Percentiles rank a stretch among this genome's conserved stretches.
These are phyloP conservation scores for Botrytis hyacinthi DNA, from an alignment of 2,329 filamentous ascomycete genomes.

Conservation along the genomic window DNA sequence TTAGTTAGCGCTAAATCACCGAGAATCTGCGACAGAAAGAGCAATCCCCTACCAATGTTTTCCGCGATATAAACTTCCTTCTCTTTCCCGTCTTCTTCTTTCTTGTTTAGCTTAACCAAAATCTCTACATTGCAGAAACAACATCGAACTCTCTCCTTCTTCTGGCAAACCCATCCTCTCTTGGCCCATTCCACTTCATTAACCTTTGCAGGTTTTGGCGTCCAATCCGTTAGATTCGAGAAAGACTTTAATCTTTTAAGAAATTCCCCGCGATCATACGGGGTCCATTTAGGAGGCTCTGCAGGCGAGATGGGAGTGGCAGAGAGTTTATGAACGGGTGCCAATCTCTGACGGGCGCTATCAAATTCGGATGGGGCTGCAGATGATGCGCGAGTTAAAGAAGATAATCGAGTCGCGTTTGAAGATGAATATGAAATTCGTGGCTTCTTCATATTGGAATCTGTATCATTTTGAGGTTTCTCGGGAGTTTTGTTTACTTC, in stretches of 20 bases:
- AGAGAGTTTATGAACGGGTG: slow-evolving; percentile 24
- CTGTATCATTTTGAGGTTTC: slow-evolving; percentile 32
- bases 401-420: slow-evolving; percentile 18
- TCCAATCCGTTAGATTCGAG: slow-evolving; percentile 87
- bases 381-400: slow-evolving; percentile 21
- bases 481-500: slow-evolving; percentile 42
- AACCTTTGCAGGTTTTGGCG: slow-evolving; percentile 82
- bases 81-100: slow-evolving; percentile 56
- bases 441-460: slow-evolving; percentile 35
- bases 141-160: slow-evolving; percentile 80
- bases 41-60: slow-evolving; percentile 54
- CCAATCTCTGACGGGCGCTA: slow-evolving; percentile 33
- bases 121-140: slow-evolving; percentile 81
- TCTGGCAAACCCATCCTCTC: slow-evolving; percentile 83
- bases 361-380: neutral
- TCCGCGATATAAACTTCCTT: slow-evolving; percentile 54
- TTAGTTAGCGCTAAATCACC: slow-evolving; percentile 32
- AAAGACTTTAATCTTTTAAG: slow-evolving; percentile 81
- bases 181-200: slow-evolving; percentile 95
- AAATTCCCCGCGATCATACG: slow-evolving; percentile 80
- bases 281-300: slow-evolving; percentile 69
- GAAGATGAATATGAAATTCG: slow-evolving; percentile 30
- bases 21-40: slow-evolving; percentile 18
- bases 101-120: slow-evolving; percentile 71
- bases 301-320: slow-evolving; percentile 22